phyloP scores from a whole-genome alignment of 495 filamentous ascomycete species.

The Bathelium albidoporum region DNA sequence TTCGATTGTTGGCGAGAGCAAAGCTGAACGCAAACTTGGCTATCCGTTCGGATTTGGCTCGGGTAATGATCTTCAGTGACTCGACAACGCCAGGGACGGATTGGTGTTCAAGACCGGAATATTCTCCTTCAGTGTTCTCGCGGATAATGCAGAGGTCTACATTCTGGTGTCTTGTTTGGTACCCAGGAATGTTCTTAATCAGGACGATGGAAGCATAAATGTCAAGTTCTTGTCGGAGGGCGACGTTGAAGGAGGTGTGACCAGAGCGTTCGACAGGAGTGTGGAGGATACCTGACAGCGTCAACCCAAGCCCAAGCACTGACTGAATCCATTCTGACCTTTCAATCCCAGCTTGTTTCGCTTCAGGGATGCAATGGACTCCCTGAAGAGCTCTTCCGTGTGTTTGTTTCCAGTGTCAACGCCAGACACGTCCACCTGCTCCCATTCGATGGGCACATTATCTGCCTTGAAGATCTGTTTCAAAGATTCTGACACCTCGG shows the following conservation, averaged over 20 bases:
- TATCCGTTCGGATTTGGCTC: conserved; percentile 95
- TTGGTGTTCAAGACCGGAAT: conserved; percentile 97
- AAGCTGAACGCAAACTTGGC: conserved; percentile 98
- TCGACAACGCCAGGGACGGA: conserved; percentile 94
- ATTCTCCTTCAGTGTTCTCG: conserved; percentile 99
- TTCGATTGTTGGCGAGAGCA: conserved; percentile 92
- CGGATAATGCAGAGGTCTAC: conserved; percentile 98
- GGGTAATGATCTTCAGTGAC: conserved; percentile 98
- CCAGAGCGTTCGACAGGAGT: conserved; percentile 94
- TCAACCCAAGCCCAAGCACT: conserved; percentile 6
- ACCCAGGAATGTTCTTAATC: conserved; percentile 98
- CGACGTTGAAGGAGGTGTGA: conserved; percentile 99
- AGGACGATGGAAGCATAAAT: conserved; percentile 97
- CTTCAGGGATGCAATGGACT: conserved; percentile 88
- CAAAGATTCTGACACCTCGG: conserved; percentile 93
- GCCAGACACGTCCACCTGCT: conserved; percentile 93
- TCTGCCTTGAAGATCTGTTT: conserved; percentile 99
- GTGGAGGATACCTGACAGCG: conserved; percentile 72
- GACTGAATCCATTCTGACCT: conserved; percentile 33
- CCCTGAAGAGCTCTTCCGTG: conserved; percentile 86
- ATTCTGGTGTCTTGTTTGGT: conserved; percentile 90
- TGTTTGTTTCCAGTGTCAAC: conserved; percentile 78
- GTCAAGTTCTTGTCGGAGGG: conserved; percentile 95
- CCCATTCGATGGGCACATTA: conserved; percentile 97
- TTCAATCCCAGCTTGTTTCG: conserved; percentile 98